Evolutionary conservation across 2,329 filamentous ascomycete genomes (phyloP).

Genomic region (Colletotrichum navitas): DNA sequence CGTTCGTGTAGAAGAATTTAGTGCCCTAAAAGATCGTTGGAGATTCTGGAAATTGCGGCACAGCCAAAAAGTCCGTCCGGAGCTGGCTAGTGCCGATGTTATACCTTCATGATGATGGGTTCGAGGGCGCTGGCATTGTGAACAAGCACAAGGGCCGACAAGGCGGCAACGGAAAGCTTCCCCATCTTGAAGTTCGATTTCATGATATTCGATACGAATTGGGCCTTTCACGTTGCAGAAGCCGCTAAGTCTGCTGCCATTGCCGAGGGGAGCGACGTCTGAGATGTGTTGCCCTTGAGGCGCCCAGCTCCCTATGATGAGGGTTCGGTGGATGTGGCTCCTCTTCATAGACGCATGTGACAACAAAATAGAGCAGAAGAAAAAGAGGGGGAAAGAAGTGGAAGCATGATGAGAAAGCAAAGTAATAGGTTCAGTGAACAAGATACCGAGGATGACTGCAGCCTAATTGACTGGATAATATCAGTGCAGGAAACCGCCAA

Average conservation of each 20-base stretch:
- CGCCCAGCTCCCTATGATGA: not conserved
- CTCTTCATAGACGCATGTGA: not conserved
- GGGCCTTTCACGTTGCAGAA: not conserved
- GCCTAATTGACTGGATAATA: not conserved
- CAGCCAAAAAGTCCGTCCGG: slow-evolving; percentile 18
- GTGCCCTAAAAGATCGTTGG: slow-evolving; percentile 65
- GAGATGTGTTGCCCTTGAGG: not conserved
- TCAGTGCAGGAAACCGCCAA: not conserved
- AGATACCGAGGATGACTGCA: not conserved
- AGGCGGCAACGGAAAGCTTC: slow-evolving; percentile 43
- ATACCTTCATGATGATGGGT: slow-evolving; percentile 78
- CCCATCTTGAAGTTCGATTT: slow-evolving; percentile 19
- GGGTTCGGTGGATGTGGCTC: not conserved
- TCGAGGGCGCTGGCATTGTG: slow-evolving; percentile 60
- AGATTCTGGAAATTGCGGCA: not conserved
- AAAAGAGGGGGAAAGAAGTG: not conserved
- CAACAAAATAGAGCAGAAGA: not conserved
- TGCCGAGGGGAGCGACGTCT: not conserved
- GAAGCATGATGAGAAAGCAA: not conserved
- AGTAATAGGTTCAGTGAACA: not conserved
- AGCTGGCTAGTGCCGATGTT: slow-evolving; percentile 13
- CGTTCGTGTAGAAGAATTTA: slow-evolving; percentile 90
- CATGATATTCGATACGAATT: not conserved
- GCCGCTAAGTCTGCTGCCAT: not conserved
- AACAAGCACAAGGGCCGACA: slow-evolving; percentile 57